Evolutionary conservation across 108 stramenopile species (phyloP), one percentile per base, ranked within the genome.

Genomic region (Nitzschia inconspicua): DNA sequence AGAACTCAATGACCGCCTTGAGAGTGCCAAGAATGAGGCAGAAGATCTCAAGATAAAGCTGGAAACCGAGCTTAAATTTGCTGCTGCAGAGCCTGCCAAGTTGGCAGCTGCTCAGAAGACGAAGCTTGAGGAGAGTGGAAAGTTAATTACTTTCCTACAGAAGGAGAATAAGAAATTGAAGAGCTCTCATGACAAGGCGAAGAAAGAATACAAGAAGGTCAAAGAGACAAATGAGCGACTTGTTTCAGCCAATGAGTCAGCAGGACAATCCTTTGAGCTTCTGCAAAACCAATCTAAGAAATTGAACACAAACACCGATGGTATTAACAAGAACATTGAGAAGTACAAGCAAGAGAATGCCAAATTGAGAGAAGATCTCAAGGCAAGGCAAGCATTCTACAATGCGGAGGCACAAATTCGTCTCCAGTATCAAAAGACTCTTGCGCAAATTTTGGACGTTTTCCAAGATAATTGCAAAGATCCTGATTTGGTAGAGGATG

Each of bases 221-320:
- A 77, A 75, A 55, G 76, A 67, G 32, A 71, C 64, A 52, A 77
- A 82, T 63, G 40, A 69, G 1, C 67, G 76, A 19, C 73, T 77
- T 23, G 58, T 75, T 52, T 50, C 63, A 30, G 67, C 81, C 35
- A 77, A 75, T 53, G 81, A 70, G 14, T 68, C 72, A 26, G 81
- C 81, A 14, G 76, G 76, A 13, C 68, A 73, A 40, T 75, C 73
- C n/a, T 68, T 82, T 43, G 81, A 77, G 13, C 70, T 75, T 39
- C 58, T 82, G 48, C 70, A 77, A 44, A 59, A 61, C 42, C 76
- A 82, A 26, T 36, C 69, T n/a, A 65, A 65, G 62, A 70, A 72
- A 39, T 42, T 82, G 20, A 37, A 61, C 11, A 53, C 40, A 44
- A 77, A 57, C 62, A 73, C 65, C 22, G 44, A 44, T 13, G 66